These are phyloP conservation scores for Pseudophaeomoniella oleicola DNA, from an alignment of 2,329 filamentous ascomycete genomes.

Conservation along the genomic window DNA sequence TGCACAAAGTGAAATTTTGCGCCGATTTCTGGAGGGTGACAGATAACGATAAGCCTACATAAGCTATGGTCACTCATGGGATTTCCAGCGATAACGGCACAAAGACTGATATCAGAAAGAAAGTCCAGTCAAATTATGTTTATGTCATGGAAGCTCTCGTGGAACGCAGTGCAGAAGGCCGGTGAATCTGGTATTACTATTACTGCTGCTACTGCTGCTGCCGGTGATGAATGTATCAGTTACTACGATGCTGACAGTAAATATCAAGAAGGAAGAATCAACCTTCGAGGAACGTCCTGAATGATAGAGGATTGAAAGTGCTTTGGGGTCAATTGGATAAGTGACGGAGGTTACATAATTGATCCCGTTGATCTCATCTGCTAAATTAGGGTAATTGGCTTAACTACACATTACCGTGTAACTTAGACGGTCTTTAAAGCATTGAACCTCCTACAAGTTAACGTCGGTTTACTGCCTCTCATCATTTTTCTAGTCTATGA, in stretches of 20 bases:
- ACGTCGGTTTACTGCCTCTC: neutral
- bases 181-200: neutral
- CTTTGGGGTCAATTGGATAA: neutral
- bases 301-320: neutral
- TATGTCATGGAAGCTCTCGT: neutral
- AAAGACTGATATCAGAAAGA: conserved; percentile 8
- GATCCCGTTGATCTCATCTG: neutral
- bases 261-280: neutral
- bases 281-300: neutral
- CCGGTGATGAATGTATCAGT: too few relatives aligned
- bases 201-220: neutral
- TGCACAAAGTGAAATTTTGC: too few relatives aligned
- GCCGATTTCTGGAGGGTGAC: too few relatives aligned
- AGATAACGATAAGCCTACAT: neutral
- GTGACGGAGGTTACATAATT: neutral
- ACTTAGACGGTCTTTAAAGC: neutral
- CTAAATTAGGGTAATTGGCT: neutral
- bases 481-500: conserved; percentile 1
- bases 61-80: neutral
- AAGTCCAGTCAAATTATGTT: neutral
- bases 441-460: neutral
- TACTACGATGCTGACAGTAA: too few relatives aligned
- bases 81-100: conserved; percentile 8
- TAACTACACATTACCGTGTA: neutral
- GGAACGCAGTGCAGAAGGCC: neutral